Conservation (phyloP, 2,329 filamentous ascomycete species). For the Ophiostoma angusticollis region DNA sequence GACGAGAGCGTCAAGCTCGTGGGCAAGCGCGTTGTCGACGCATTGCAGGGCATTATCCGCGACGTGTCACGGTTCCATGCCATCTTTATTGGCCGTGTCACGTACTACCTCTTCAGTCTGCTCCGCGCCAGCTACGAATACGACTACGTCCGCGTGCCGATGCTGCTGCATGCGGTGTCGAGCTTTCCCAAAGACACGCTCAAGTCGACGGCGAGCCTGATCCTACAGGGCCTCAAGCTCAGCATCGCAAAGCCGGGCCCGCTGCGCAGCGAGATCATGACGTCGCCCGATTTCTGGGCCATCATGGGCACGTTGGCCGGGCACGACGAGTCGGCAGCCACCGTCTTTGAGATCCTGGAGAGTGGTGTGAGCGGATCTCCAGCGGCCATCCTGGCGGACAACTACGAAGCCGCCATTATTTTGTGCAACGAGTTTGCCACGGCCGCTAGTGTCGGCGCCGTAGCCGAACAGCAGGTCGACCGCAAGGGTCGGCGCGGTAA, state of each 20-base stretch:
- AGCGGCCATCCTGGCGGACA: conserved; percentile 81
- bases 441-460: conserved; percentile 59
- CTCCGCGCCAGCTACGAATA: conserved; percentile 79
- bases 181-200: conserved; percentile 69
- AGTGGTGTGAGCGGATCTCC: conserved; percentile 60
- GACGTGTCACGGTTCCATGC: conserved; percentile 69
- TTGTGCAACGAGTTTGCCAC: conserved; percentile 84
- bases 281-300: conserved; percentile 94
- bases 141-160: conserved; percentile 81
- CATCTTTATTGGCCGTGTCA: conserved; percentile 68
- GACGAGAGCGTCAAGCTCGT: conserved; percentile 57
- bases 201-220: conserved; percentile 59
- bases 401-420: conserved; percentile 78
- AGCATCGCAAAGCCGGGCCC: conserved; percentile 69
- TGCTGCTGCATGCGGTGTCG: conserved; percentile 83
- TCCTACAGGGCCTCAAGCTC: conserved; percentile 64
- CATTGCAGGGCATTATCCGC: conserved; percentile 68
- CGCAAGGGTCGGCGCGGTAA: conserved; percentile 22
- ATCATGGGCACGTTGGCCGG: conserved; percentile 65
- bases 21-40: conserved; percentile 67
- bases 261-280: conserved; percentile 83
- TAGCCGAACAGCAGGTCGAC: conserved; percentile 57
- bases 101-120: conserved; percentile 76
- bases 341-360: conserved; percentile 81
- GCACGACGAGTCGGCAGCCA: conserved; percentile 55